phyloP scores from a whole-genome alignment of 2,329 filamentous ascomycete genomes.

The Niveomyces coronatus region DNA sequence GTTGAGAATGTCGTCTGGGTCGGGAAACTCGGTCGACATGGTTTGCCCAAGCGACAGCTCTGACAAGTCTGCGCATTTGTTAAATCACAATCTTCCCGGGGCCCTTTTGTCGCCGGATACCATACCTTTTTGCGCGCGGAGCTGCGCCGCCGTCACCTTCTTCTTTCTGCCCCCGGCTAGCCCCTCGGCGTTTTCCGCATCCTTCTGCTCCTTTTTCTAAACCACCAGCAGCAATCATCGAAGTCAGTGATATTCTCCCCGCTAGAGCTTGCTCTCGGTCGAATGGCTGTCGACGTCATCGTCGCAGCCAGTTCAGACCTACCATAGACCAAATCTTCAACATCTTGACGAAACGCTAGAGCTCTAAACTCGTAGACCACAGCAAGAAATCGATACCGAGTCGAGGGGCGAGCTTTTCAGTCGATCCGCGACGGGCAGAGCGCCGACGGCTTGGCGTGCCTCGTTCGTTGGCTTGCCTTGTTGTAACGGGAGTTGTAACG shows the following conservation, averaged over 20 bases:
- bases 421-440: no score
- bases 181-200: slow-evolving; percentile 73
- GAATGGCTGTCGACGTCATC: neutral
- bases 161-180: slow-evolving; percentile 78
- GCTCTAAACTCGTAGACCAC: no score
- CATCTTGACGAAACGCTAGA: no score
- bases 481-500: no score
- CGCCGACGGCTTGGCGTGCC: no score
- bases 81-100: slow-evolving; percentile 1
- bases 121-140: slow-evolving; percentile 88
- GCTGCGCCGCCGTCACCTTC: slow-evolving; percentile 93
- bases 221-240: slow-evolving; percentile 14
- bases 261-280: neutral
- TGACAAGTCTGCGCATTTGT: slow-evolving; percentile 69
- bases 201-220: slow-evolving; percentile 92
- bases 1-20: slow-evolving; percentile 78
- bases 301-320: slow-evolving; percentile 19
- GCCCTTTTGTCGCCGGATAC: slow-evolving; percentile 2
- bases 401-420: no score
- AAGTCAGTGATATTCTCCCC: slow-evolving; percentile 15
- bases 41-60: slow-evolving; percentile 70
- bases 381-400: no score
- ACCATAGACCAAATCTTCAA: slow-evolving; percentile 99
- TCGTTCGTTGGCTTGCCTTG: no score
- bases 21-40: slow-evolving; percentile 72